These are phyloP conservation scores for Geotrichum europaeum DNA, from an alignment of 1,139 yeast species.

Conservation along the genomic window DNA sequence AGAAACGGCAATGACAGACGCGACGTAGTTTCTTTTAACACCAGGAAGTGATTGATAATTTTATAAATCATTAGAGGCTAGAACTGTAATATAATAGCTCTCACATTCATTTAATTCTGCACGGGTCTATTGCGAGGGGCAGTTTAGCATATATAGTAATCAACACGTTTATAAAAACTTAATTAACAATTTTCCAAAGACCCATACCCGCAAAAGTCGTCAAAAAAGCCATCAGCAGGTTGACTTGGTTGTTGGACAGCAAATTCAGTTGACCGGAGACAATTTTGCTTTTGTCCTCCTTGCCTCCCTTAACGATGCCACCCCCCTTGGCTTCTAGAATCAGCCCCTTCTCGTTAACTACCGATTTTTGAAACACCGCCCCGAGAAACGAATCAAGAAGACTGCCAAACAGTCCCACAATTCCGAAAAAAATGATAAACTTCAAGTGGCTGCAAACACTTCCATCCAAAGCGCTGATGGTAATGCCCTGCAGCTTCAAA, in stretches of 20 bases:
- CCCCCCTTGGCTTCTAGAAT: slow-evolving; percentile 43
- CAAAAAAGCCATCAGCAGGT: slow-evolving; percentile 36
- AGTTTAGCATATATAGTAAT: background rate
- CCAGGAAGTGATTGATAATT: too few species aligned
- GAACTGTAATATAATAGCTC: too few species aligned
- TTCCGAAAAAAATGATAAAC: slow-evolving; percentile 31
- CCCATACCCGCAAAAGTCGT: slow-evolving; percentile 33
- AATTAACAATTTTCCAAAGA: slow-evolving; percentile 21
- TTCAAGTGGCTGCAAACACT: background rate
- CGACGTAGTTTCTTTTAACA: too few species aligned
- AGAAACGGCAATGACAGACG: too few species aligned
- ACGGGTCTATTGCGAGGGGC: background rate
- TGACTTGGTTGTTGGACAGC: slow-evolving; percentile 42
- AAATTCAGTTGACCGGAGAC: slow-evolving; percentile 28
- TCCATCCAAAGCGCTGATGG: background rate
- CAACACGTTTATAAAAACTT: background rate
- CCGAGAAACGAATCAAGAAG: slow-evolving; percentile 44
- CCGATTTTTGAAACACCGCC: slow-evolving; percentile 38
- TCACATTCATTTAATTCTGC: too few species aligned
- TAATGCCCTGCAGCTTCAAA: background rate
- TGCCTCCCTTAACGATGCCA: slow-evolving; percentile 23
- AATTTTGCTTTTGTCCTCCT: background rate
- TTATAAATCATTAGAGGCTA: too few species aligned
- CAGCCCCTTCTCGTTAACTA: slow-evolving; percentile 36
- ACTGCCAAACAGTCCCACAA: slow-evolving; percentile 40